Evolutionary conservation across 78 protist species (phyloP).

Genomic region (Trichosphaerium sp.): DNA sequence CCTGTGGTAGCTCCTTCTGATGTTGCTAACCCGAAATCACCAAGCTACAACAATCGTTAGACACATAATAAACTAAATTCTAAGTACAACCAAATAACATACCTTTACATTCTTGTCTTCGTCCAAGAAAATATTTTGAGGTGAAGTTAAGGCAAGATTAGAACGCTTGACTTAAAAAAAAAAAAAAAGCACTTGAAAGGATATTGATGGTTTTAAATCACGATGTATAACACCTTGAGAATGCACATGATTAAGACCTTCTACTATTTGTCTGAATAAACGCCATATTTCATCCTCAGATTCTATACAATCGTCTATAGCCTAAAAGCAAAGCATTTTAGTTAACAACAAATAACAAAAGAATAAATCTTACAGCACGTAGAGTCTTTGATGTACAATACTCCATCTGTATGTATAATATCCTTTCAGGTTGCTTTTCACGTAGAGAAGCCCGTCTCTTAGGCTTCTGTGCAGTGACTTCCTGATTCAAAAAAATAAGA

Average conservation of each 20-base stretch:
- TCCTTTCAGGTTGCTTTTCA: too few relatives aligned
- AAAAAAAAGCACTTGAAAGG: neutral
- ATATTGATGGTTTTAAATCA: neutral
- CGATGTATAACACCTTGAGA: constrained; percentile 51
- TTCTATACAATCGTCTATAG: constrained; percentile 24
- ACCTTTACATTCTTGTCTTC: constrained; percentile 35
- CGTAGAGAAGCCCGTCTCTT: too few relatives aligned
- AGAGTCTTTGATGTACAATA: constrained; percentile 45
- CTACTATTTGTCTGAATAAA: constrained; percentile 45
- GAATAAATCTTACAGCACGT: neutral
- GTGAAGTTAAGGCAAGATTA: too few relatives aligned
- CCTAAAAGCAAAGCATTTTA: constrained; percentile 8
- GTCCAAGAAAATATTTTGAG: constrained; percentile 51
- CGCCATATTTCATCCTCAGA: constrained; percentile 37
- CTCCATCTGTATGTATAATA: constrained; percentile 59
- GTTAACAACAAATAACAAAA: neutral
- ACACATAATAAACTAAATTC: neutral
- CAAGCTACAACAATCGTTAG: constrained; percentile 22
- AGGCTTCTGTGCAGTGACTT: too few relatives aligned
- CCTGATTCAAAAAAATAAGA: too few relatives aligned
- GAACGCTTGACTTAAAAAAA: neutral
- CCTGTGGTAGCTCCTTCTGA: neutral
- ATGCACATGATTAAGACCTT: constrained; percentile 52
- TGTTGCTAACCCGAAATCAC: neutral
- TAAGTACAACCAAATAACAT: constrained; percentile 5